These are phyloP conservation scores for Dothidotthia symphoricarpi DNA, from an alignment of 2,329 filamentous ascomycete species.

Conservation along the genomic window DNA sequence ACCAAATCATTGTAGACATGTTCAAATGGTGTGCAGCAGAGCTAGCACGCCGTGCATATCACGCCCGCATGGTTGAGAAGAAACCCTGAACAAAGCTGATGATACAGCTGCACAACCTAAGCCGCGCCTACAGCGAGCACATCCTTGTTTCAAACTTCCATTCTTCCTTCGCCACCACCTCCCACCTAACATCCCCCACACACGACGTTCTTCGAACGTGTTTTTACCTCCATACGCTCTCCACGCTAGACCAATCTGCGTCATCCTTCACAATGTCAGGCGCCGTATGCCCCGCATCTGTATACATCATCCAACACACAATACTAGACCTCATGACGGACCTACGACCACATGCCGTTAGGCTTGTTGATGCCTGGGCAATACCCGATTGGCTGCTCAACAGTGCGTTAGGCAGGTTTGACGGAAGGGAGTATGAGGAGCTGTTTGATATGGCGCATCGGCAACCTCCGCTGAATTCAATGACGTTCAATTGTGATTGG, in stretches of 20 bases:
- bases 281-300: slow-evolving; percentile 43
- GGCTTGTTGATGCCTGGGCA: slow-evolving; percentile 53
- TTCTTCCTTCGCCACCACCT: slow-evolving; percentile 34
- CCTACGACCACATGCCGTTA: slow-evolving; percentile 53
- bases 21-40: slow-evolving; percentile 49
- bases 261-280: slow-evolving; percentile 48
- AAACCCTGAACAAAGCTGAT: slow-evolving; percentile 50
- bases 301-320: slow-evolving; percentile 43
- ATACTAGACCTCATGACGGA: slow-evolving; percentile 50
- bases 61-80: slow-evolving; percentile 47
- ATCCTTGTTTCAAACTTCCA: slow-evolving; percentile 51
- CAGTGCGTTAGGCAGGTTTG: slow-evolving; percentile 52
- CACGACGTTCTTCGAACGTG: slow-evolving; percentile 42
- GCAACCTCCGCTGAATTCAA: slow-evolving; percentile 52
- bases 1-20: slow-evolving; percentile 44
- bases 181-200: slow-evolving; percentile 26
- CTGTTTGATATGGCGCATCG: slow-evolving; percentile 53
- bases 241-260: slow-evolving; percentile 48
- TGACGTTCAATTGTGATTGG: slow-evolving; percentile 53
- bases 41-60: slow-evolving; percentile 46
- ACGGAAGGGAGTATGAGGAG: slow-evolving; percentile 56
- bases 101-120: slow-evolving; percentile 44
- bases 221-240: slow-evolving; percentile 51
- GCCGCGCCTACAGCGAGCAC: slow-evolving; percentile 50
- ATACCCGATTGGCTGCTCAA: slow-evolving; percentile 55